Evolutionary conservation across 2,329 filamentous ascomycete genomes (phyloP), one percentile per base, ranked within the genome.

Genomic region (Biscogniauxia sp.): DNA sequence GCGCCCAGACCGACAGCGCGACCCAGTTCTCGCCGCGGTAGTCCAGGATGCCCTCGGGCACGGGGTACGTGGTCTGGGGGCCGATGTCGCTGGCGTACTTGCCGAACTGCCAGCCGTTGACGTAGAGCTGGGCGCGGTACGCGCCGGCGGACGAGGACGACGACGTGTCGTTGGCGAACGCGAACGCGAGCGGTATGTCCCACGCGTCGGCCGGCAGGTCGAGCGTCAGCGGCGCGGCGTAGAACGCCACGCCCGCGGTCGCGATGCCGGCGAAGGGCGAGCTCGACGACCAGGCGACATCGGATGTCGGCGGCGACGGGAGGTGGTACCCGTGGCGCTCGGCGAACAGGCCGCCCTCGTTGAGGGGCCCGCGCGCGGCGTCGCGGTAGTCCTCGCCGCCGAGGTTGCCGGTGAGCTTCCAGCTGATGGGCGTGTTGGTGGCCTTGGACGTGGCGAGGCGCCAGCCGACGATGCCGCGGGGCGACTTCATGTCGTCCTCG

Each of bases 21-120:
- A 93, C 68, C 74, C 84, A 90, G 68, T 94, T 94, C 41, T 79
- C 81, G 0, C 90, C 90, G 2, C 79, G 78, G 72, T 93, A 90
- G 69, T 93, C 82, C 54, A 92, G 76, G 20, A 93, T 82, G 20
- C 89, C 89, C 75, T 92, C 84, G 0, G 90, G 90, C 0, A 93
- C 89, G 1, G 89, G 89, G 72, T 88, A 93, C 2, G 74, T 78
- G 0, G 81, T 85, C 76, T 94, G 90, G 0, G 91, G 91, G 0
- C 91, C 91, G 25, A 93, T 80, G 64, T 92, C 88, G 69, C 85
- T 87, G n/a, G 85, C 74, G 54, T 79, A 78, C 59, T 78, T 77
- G 7, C 80, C 80, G 60, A 87, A 93, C 72, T 93, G 89, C 74
- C 87, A 93, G 0, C 90, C 90, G 68, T 93, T 93, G 55, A 93